These are phyloP conservation scores for Candida yuanshanica DNA, from an alignment of 805 yeast species.

Conservation along the genomic window DNA sequence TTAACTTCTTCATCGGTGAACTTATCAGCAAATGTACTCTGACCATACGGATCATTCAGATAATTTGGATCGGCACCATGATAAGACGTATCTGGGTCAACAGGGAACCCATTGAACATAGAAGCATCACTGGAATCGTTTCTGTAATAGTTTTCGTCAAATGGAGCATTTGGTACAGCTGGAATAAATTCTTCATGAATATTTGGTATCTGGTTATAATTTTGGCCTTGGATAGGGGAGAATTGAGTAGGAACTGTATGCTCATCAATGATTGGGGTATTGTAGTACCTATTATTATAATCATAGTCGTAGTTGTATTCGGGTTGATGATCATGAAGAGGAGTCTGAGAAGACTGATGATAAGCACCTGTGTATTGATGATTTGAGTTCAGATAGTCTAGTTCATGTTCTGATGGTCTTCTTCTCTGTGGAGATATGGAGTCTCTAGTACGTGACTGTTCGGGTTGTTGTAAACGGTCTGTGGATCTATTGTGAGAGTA, in stretches of 20 bases:
- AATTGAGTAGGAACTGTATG: constrained; percentile 14
- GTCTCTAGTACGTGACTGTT: constrained; percentile 13
- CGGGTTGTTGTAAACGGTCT: constrained; percentile 14
- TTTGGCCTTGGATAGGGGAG: constrained; percentile 20
- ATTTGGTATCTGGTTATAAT: constrained; percentile 12
- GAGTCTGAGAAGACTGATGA: constrained; percentile 7
- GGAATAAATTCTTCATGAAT: constrained; percentile 7
- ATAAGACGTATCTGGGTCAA: constrained; percentile 1
- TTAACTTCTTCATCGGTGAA: neutral
- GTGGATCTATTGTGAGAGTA: constrained; percentile 10
- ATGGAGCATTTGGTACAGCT: neutral
- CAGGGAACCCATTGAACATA: constrained; percentile 13
- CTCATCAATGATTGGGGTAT: constrained; percentile 4
- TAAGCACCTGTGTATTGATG: constrained; percentile 3
- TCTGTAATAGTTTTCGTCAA: neutral
- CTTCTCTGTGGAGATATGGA: constrained; percentile 12
- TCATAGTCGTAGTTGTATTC: too few species aligned
- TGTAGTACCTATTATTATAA: constrained; percentile 4
- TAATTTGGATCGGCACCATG: neutral
- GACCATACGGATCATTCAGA: neutral
- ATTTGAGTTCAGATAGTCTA: neutral
- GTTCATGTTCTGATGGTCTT: constrained; percentile 8
- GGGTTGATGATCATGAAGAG: constrained; percentile 3
- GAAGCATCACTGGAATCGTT: constrained; percentile 5
- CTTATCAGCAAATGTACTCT: neutral